Evolutionary conservation across 192 early-diverging fungal genomes (phyloP).

Genomic region (Gorgonomyces haynaldii): DNA sequence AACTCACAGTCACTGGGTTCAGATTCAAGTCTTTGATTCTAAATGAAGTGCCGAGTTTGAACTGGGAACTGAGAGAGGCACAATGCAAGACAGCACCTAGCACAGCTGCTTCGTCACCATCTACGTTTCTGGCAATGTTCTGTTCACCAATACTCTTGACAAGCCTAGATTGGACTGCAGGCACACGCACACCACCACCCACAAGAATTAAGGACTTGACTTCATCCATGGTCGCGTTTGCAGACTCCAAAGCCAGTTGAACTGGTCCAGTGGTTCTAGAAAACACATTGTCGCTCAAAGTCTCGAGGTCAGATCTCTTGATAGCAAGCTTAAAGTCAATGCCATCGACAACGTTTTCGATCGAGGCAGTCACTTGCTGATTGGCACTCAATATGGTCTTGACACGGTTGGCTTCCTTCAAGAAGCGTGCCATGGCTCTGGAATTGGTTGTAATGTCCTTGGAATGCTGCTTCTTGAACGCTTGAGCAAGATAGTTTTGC

Average conservation of each 20-base stretch:
- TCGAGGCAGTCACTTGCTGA: conserved; percentile 68
- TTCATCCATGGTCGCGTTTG: conserved; percentile 52
- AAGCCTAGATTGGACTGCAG: conserved; percentile 67
- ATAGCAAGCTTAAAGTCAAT: conserved; percentile 69
- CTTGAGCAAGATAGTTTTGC: conserved; percentile 65
- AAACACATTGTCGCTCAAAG: conserved; percentile 48
- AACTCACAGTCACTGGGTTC: conserved; percentile 54
- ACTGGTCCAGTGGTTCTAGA: conserved; percentile 63
- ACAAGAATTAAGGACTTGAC: conserved; percentile 85
- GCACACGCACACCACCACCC: conserved; percentile 84
- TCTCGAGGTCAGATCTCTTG: conserved; percentile 72
- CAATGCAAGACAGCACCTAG: conserved; percentile 80
- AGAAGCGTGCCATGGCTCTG: conserved; percentile 76
- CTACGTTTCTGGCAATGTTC: conserved; percentile 88
- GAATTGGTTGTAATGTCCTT: conserved; percentile 48
- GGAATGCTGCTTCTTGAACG: conserved; percentile 49
- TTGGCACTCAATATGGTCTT: conserved; percentile 97
- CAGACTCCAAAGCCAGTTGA: conserved; percentile 52
- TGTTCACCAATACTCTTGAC: conserved; percentile 57
- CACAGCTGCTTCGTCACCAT: conserved; percentile 92
- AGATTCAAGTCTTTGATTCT: conserved; percentile 71
- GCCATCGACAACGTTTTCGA: conserved; percentile 81
- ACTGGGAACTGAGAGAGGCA: conserved; percentile 73
- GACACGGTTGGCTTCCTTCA: conserved; percentile 89
- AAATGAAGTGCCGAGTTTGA: conserved; percentile 71